Percentiles rank a stretch among this genome's conserved stretches.
Conservation (phyloP, 2,329 filamentous ascomycete species). For the Arthrobotrys conoides region DNA sequence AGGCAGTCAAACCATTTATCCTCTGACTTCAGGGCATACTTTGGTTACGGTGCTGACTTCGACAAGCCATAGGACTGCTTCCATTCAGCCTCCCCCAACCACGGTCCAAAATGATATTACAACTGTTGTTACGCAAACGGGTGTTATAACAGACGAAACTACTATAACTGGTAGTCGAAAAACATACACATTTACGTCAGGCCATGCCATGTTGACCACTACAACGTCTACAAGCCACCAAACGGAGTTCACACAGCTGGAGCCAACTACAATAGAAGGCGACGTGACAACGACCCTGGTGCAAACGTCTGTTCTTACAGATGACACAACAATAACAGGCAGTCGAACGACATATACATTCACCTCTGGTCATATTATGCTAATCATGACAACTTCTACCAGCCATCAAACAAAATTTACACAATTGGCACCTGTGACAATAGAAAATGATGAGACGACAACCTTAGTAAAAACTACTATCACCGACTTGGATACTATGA, state of each 20-base stretch:
- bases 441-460: no score
- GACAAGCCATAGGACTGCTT: background rate
- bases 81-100: background rate
- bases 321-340: slow-evolving; percentile 23
- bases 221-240: slow-evolving; percentile 20
- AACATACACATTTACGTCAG: slow-evolving; percentile 26
- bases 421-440: no score
- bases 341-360: slow-evolving; percentile 1
- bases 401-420: no score
- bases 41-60: slow-evolving; percentile 1
- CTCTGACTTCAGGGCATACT: slow-evolving; percentile 26
- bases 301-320: slow-evolving; percentile 1
- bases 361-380: slow-evolving; percentile 14
- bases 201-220: background rate
- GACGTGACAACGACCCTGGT: background rate
- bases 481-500: slow-evolving; percentile 2
- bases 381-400: no score
- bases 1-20: slow-evolving; percentile 4
- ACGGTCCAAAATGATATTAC: slow-evolving; percentile 7
- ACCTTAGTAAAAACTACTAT: no score
- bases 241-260: slow-evolving; percentile 16
- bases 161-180: slow-evolving; percentile 15
- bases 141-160: slow-evolving; percentile 20
- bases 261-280: background rate
- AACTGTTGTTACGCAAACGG: slow-evolving; percentile 3